A percentile compares a stretch with the other conserved stretches of the same genome.
Conservation (phyloP, 257 asterid species). For the Solanum sitiens region DNA sequence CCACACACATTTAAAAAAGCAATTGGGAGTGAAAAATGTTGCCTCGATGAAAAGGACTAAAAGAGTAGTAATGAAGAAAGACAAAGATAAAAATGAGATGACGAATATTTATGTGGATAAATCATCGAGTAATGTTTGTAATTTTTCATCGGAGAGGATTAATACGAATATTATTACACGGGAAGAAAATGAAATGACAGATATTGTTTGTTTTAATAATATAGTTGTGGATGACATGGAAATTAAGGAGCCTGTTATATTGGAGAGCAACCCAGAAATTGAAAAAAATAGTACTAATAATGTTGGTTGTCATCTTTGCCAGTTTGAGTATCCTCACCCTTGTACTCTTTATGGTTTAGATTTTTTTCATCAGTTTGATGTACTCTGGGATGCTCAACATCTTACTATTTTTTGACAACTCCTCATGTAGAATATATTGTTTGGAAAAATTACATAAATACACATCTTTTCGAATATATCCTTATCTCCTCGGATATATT, state of each 20-base stretch:
- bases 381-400: neutral
- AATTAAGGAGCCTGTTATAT: neutral
- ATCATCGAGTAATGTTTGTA: neutral
- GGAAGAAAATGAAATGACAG: neutral
- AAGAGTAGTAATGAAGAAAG: neutral
- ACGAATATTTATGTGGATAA: neutral
- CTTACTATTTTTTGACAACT: neutral
- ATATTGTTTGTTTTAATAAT: neutral
- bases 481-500: too few species aligned
- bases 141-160: neutral
- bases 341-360: neutral
- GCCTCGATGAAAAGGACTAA: neutral
- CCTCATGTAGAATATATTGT: neutral
- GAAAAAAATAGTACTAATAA: neutral
- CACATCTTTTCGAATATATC: too few species aligned
- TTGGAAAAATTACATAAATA: too few species aligned
- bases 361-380: too few species aligned
- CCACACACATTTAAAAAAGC: neutral
- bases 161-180: neutral
- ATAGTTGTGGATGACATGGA: neutral
- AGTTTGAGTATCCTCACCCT: neutral
- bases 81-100: neutral
- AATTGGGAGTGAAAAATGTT: neutral
- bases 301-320: neutral
- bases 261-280: neutral